Percentiles rank a stretch among this genome's conserved stretches.
Evolutionary conservation across 2,329 filamentous ascomycete species (phyloP).

Genomic region (Diplodia seriata): DNA sequence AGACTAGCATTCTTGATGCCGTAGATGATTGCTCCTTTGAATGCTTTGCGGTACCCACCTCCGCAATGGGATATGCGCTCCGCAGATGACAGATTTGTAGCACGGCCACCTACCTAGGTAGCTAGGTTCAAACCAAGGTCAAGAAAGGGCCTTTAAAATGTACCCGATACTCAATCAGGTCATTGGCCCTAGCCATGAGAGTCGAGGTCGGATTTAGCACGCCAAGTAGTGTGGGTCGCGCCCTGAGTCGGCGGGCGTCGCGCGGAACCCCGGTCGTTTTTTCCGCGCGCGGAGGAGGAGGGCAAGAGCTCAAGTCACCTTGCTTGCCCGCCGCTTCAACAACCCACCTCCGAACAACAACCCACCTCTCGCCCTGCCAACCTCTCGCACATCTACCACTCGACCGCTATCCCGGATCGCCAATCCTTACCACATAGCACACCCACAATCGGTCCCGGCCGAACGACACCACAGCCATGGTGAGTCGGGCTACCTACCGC

Average conservation of each 20-base stretch:
- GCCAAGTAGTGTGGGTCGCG: slow-evolving; percentile 13
- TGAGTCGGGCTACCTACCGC: slow-evolving; percentile 11
- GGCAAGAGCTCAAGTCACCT: slow-evolving; percentile 30
- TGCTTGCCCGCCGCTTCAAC: slow-evolving; percentile 17
- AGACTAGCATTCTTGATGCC: neutral
- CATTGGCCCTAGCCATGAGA: neutral
- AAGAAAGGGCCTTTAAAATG: neutral
- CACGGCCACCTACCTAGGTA: neutral
- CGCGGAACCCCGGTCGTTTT: slow-evolving; percentile 29
- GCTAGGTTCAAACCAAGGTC: neutral
- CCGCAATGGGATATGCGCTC: neutral
- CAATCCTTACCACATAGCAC: neutral
- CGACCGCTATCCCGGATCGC: neutral
- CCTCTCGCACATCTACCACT: neutral
- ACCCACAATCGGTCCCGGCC: neutral
- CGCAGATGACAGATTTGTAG: neutral
- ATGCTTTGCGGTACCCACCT: no score
- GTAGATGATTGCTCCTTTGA: neutral
- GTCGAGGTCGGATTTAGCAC: slow-evolving; percentile 14
- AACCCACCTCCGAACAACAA: slow-evolving; percentile 20
- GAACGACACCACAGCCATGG: slow-evolving; percentile 25
- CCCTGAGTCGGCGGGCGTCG: slow-evolving; percentile 5
- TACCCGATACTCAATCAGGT: neutral
- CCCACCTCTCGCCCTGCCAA: neutral
- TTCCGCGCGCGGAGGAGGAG: slow-evolving; percentile 24